Percentiles rank a stretch among this genome's conserved stretches.
Conservation (phyloP, 2,329 filamentous ascomycete genomes). For the Penicillium sumatraense region DNA sequence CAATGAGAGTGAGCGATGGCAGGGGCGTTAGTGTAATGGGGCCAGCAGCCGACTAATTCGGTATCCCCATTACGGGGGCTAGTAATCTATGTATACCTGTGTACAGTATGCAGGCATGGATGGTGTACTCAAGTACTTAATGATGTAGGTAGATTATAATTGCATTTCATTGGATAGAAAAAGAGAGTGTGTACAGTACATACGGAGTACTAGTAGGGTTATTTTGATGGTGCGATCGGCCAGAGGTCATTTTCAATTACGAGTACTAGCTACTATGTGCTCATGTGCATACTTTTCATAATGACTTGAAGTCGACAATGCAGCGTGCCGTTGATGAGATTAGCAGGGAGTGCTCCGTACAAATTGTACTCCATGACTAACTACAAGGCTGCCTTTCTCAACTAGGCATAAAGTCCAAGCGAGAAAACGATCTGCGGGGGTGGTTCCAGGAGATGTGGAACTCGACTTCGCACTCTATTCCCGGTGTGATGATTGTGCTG, state of each 20-base stretch:
- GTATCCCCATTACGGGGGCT: neutral
- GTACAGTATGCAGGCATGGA: neutral
- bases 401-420: neutral
- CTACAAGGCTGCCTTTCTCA: neutral
- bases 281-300: no score
- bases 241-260: neutral
- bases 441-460: neutral
- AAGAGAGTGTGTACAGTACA: neutral
- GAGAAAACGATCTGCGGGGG: constrained; percentile 9
- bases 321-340: neutral
- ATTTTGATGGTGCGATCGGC: neutral
- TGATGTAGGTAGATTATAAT: neutral
- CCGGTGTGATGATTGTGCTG: neutral
- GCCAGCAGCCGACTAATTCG: neutral
- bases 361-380: no score
- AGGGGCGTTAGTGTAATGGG: neutral
- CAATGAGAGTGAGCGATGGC: neutral
- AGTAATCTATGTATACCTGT: neutral
- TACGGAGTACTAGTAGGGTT: no score
- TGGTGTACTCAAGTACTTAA: neutral
- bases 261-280: neutral
- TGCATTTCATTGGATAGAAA: neutral
- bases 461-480: neutral
- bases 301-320: no score
- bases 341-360: neutral